Evolutionary conservation across 2,329 filamentous ascomycete genomes (phyloP), one percentile per base, ranked within the genome.

Genomic region (Aspergillus terreus): DNA sequence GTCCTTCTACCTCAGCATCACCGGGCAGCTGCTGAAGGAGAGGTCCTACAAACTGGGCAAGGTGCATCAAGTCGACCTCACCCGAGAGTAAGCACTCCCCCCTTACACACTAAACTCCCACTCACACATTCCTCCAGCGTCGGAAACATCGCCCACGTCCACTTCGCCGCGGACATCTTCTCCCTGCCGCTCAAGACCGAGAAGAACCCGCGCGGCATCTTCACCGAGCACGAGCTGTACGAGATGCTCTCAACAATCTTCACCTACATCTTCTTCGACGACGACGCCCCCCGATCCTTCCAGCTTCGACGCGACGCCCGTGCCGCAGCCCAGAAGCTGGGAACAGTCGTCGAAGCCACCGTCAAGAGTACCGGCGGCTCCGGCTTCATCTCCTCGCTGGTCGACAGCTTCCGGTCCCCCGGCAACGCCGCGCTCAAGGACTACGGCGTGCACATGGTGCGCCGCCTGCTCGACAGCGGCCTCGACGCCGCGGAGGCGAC

Each of bases 31-130:
- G 2, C 75, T 94, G 17, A 65, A 71, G 0, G 77, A 83, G 27
- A 87, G 88, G 66, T 82, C 80, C 43, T 87, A 83, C 66, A 78
- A 76, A 52, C 76, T 91, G 21, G 79, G 76, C 4, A 78, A 78
- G 14, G 76, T 78, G 49, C 80, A 80, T 44, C 85, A 88, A 63
- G 80, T 90, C 38, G 89, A 92, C 58, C 76, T 92, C 78, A 79
- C 81, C 33, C 75, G 79, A 50, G 80, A 82, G 63, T 71, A 67
- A 62, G 70, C 59, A 30, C 23, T 19, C 14, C 10, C 23, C 10
- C 6, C n/a, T n/a, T 19, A 44, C 38, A 21, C 38, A 23, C 40
- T 17, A 23, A 19, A 17, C 44, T 30, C n/a, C 11, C 17, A 25
- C 25, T 58, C 49, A 50, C 25, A 47, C 33, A 36, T 17, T 25